Evolutionary conservation across 2,329 filamentous ascomycete species (phyloP).

Genomic region (Akanthomyces dipterigenus): DNA sequence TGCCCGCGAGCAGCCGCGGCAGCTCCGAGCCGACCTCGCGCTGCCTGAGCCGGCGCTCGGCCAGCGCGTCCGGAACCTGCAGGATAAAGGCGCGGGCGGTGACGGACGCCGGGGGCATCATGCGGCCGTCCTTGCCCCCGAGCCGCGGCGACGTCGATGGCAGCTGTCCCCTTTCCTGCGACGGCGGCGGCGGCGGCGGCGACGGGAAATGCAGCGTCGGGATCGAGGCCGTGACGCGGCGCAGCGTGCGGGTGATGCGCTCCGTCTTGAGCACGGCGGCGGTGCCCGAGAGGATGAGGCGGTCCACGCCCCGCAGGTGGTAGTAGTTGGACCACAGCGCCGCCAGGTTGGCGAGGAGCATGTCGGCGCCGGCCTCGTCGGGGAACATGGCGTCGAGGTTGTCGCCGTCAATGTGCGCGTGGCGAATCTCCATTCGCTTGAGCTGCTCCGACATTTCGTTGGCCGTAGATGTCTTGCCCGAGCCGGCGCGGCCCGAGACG

Average conservation of each 20-base stretch:
- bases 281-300: constrained; percentile 12
- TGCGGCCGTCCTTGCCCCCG: constrained; percentile 6
- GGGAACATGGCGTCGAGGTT: constrained; percentile 13
- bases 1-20: constrained; percentile 5
- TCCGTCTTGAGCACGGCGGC: constrained; percentile 10
- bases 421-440: constrained; percentile 9
- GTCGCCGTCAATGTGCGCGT: constrained; percentile 14
- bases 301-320: constrained; percentile 13
- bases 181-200: not conserved
- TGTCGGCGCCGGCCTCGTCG: constrained; percentile 5
- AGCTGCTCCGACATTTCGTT: constrained; percentile 14
- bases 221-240: constrained; percentile 10
- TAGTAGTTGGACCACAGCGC: constrained; percentile 14
- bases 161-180: not conserved
- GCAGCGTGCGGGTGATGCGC: constrained; percentile 9
- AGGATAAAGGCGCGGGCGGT: constrained; percentile 10
- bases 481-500: constrained; percentile 15
- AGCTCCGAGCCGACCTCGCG: constrained; percentile 13
- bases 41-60: constrained; percentile 4
- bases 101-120: constrained; percentile 12
- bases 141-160: not conserved
- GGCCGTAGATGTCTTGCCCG: constrained; percentile 13
- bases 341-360: constrained; percentile 13
- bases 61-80: constrained; percentile 9
- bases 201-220: not conserved